These are phyloP conservation scores for Septoria linicola DNA, from an alignment of 2,329 filamentous ascomycete genomes.

Conservation along the genomic window DNA sequence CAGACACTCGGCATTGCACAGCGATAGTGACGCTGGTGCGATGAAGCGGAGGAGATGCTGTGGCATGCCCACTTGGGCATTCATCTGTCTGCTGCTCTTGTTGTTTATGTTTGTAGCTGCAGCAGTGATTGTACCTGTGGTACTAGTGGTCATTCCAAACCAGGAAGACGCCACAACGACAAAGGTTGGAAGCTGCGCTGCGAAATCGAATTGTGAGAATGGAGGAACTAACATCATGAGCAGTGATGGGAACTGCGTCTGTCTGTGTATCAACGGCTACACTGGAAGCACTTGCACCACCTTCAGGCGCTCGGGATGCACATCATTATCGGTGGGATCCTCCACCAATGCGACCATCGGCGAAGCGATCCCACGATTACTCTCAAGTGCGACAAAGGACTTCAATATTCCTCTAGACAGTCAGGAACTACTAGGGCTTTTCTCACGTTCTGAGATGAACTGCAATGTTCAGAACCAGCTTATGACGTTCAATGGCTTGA, in stretches of 20 bases:
- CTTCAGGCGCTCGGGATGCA: constrained; percentile 55
- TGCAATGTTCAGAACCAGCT: constrained; percentile 85
- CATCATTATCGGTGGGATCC: constrained; percentile 49
- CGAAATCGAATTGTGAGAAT: constrained; percentile 68
- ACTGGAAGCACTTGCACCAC: constrained; percentile 62
- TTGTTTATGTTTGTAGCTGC: constrained; percentile 72
- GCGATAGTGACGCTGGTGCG: constrained; percentile 33
- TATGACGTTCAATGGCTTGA: constrained; percentile 71
- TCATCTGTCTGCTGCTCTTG: constrained; percentile 65
- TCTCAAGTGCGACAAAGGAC: constrained; percentile 62
- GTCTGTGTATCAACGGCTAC: constrained; percentile 86
- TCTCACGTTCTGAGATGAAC: constrained; percentile 72
- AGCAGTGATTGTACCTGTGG: constrained; percentile 75
- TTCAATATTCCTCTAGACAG: constrained; percentile 75
- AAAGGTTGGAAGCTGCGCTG: constrained; percentile 56
- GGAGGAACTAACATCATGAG: constrained; percentile 74
- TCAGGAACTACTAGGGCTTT: constrained; percentile 68
- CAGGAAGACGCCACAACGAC: constrained; percentile 37
- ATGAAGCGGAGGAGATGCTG: constrained; percentile 65
- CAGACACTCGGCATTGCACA: constrained; percentile 30
- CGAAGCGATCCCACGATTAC: constrained; percentile 70
- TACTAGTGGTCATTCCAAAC: constrained; percentile 58
- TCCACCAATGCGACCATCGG: constrained; percentile 75
- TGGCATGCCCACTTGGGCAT: constrained; percentile 77
- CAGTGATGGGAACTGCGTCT: constrained; percentile 64